Percentiles rank a stretch among this genome's conserved stretches.
These are phyloP conservation scores for Batkoa obscura DNA, from an alignment of 371 early-diverging fungal species.

Conservation along the genomic window DNA sequence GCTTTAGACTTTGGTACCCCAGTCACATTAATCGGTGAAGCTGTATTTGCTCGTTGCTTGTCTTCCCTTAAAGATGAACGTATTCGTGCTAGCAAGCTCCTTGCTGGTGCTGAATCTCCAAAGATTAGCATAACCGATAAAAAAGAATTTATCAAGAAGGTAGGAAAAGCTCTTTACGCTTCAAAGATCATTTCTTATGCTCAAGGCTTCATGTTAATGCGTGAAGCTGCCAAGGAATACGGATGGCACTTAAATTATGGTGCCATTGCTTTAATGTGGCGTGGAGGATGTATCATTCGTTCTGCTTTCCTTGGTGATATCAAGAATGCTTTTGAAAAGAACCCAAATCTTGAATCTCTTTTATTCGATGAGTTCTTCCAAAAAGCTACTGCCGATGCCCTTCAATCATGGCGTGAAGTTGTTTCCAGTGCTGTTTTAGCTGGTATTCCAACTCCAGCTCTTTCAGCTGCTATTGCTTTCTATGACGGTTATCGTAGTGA, in stretches of 20 bases:
- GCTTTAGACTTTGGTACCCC: conserved; percentile 88
- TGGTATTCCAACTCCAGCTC: conserved; percentile 85
- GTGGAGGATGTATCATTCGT: conserved; percentile 98
- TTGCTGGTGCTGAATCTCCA: conserved; percentile 44
- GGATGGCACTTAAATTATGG: conserved; percentile 92
- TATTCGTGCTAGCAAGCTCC: conserved; percentile 67
- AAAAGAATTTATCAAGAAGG: conserved; percentile 61
- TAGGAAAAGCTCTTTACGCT: conserved; percentile 86
- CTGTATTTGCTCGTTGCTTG: conserved; percentile 92
- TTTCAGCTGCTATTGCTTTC: conserved; percentile 85
- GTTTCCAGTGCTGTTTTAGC: conserved; percentile 56
- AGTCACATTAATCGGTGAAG: conserved; percentile 92
- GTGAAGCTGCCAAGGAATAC: conserved; percentile 80
- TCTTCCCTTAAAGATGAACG: conserved; percentile 91
- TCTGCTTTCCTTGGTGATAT: conserved; percentile 87
- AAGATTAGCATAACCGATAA: conserved; percentile 60
- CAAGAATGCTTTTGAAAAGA: conserved; percentile 76
- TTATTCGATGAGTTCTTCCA: conserved; percentile 90
- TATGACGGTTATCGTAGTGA: conserved; percentile 90
- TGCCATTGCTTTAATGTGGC: conserved; percentile 96
- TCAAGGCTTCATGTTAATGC: conserved; percentile 98
- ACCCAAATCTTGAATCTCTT: conserved; percentile 70
- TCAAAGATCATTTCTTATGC: conserved; percentile 96
- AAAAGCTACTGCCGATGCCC: conserved; percentile 62
- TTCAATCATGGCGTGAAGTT: conserved; percentile 80